A percentile compares a stretch with the other conserved stretches of the same genome.
Evolutionary conservation across 169 alveolate genomes (phyloP).

Genomic region (Plasmodium gonderi): DNA sequence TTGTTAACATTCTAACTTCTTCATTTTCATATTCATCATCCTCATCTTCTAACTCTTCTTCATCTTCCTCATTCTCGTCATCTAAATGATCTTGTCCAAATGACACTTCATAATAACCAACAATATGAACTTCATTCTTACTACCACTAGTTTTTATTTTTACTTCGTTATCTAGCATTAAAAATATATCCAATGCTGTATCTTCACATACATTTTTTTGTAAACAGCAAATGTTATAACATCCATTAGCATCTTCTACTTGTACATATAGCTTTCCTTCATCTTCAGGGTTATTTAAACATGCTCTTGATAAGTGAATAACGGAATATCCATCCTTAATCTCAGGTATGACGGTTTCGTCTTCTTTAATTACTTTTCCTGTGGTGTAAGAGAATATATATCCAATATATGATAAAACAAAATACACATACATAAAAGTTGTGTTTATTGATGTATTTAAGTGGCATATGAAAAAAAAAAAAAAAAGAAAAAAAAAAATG

Average conservation of each 20-base stretch:
- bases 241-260: constrained; percentile 86
- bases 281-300: constrained; percentile 90
- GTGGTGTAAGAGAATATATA: neutral
- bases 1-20: constrained; percentile 81
- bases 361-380: constrained; percentile 79
- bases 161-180: constrained; percentile 86
- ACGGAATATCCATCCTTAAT: constrained; percentile 80
- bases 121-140: constrained; percentile 90
- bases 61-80: constrained; percentile 83
- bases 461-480: neutral
- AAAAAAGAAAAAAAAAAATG: neutral
- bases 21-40: constrained; percentile 86
- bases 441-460: too few species aligned
- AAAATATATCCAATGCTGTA: constrained; percentile 89
- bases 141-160: constrained; percentile 89
- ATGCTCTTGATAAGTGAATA: constrained; percentile 89
- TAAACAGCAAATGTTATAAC: constrained; percentile 87
- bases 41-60: constrained; percentile 82
- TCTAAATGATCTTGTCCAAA: constrained; percentile 89
- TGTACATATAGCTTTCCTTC: constrained; percentile 89
- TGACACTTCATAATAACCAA: constrained; percentile 92
- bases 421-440: neutral
- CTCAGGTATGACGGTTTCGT: constrained; percentile 77
- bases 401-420: neutral
- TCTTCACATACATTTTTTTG: constrained; percentile 90